These are phyloP conservation scores for Trichoderma lentiforme DNA, from an alignment of 2,329 filamentous ascomycete species.

Conservation along the genomic window DNA sequence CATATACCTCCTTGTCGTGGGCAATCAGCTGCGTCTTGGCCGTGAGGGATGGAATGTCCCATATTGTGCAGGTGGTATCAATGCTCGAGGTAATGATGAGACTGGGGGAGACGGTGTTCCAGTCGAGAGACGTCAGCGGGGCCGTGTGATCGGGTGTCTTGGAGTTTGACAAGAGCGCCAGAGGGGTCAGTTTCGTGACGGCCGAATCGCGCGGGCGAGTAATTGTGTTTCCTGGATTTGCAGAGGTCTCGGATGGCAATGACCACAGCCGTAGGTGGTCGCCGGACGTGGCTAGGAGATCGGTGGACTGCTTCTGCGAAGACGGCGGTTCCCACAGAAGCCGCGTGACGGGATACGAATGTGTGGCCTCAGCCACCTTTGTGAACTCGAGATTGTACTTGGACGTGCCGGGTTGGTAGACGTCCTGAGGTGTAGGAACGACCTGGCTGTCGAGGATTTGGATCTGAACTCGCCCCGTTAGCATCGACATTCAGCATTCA, in stretches of 20 bases:
- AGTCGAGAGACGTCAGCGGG: conserved; percentile 91
- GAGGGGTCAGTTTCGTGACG: conserved; percentile 78
- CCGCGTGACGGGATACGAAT: conserved; percentile 94
- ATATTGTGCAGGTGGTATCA: conserved; percentile 98
- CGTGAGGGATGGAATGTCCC: conserved; percentile 96
- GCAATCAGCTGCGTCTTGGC: conserved; percentile 98
- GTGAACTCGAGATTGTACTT: conserved; percentile 83
- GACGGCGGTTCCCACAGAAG: conserved; percentile 95
- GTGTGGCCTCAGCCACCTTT: conserved; percentile 92
- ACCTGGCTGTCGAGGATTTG: conserved; percentile 94
- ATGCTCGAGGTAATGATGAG: conserved; percentile 98
- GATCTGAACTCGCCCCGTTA: conserved; percentile 56
- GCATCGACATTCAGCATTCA: background rate
- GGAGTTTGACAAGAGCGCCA: conserved; percentile 92
- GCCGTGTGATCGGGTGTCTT: conserved; percentile 98
- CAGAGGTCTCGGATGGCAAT: conserved; percentile 65
- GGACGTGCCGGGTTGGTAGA: conserved; percentile 65
- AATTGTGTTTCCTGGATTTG: conserved; percentile 62
- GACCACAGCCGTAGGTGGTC: conserved; percentile 95
- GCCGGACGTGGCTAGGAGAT: conserved; percentile 89
- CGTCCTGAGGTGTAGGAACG: conserved; percentile 64
- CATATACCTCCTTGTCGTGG: conserved; percentile 98
- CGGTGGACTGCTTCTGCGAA: conserved; percentile 90
- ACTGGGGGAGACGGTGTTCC: conserved; percentile 96
- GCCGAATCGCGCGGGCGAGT: conserved; percentile 58